phyloP scores from a whole-genome alignment of 495 filamentous ascomycete genomes.

The Bathelium albidoporum region DNA sequence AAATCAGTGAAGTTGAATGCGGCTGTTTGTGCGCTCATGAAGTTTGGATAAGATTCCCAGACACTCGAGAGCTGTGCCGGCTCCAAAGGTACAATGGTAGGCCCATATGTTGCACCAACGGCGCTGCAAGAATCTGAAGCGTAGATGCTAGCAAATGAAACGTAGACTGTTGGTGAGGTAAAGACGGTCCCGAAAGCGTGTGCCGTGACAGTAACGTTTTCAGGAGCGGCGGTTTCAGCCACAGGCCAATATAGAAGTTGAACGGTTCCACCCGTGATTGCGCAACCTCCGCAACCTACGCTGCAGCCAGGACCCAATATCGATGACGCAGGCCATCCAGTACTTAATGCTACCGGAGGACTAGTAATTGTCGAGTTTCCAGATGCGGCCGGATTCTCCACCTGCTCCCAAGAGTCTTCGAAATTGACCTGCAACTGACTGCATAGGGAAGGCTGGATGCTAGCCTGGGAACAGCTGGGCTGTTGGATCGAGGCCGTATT shows the following conservation, averaged over 20 bases:
- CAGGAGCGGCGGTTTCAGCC: not conserved
- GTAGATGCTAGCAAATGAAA: constrained; percentile 6
- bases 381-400: not conserved
- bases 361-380: not conserved
- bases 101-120: not conserved
- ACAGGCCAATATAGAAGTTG: constrained; percentile 11
- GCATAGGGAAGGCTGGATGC: not conserved
- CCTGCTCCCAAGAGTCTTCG: not conserved
- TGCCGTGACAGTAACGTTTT: not conserved
- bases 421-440: not conserved
- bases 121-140: constrained; percentile 11
- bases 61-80: constrained; percentile 9
- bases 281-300: constrained; percentile 7
- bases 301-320: constrained; percentile 2
- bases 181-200: not conserved
- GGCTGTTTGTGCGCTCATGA: not conserved
- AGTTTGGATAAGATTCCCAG: not conserved
- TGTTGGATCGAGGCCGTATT: not conserved
- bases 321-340: not conserved
- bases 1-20: constrained; percentile 10
- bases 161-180: constrained; percentile 11
- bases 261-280: constrained; percentile 9
- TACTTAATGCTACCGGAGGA: not conserved
- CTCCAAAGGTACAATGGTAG: constrained; percentile 5
- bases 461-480: not conserved